A percentile compares a stretch with the other conserved stretches of the same genome.
phyloP scores from a whole-genome alignment of 306 rosid genomes.

The Cucurbita maxima region DNA sequence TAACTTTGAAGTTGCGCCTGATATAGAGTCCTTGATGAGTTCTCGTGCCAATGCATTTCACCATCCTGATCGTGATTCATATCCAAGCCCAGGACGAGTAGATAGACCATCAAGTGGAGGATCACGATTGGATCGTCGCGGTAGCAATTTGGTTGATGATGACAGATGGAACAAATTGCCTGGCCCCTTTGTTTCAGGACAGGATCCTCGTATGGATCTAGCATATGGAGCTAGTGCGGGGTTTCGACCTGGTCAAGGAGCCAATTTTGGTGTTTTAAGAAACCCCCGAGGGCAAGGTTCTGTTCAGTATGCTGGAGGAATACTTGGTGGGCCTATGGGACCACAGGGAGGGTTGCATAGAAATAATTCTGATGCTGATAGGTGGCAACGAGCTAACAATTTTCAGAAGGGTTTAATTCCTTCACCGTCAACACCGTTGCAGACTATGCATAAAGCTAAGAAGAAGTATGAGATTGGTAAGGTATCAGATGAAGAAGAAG shows the following conservation, averaged over 20 bases:
- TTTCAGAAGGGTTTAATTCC: conserved; percentile 81
- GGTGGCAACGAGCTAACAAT: conserved; percentile 69
- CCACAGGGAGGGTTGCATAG: conserved; percentile 62
- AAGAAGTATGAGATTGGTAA: conserved; percentile 86
- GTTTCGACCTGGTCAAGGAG: conserved; percentile 54
- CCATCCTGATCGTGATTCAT: conserved; percentile 42
- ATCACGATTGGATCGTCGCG: conserved; percentile 63
- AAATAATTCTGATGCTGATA: conserved; percentile 58
- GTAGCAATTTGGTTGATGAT: conserved; percentile 45
- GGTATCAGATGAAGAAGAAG: conserved; percentile 56
- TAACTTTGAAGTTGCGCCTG: conserved; percentile 38
- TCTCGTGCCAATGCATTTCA: conserved; percentile 20
- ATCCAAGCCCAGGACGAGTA: conserved; percentile 58
- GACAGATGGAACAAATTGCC: conserved; percentile 56
- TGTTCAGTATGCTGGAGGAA: conserved; percentile 42
- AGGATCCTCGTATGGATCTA: conserved; percentile 37
- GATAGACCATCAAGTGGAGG: conserved; percentile 42
- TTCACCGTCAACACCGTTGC: conserved; percentile 67
- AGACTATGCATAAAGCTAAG: conserved; percentile 86
- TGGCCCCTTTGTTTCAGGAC: conserved; percentile 32
- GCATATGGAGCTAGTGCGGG: conserved; percentile 32
- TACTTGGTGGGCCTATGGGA: conserved; percentile 62
- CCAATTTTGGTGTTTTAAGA: conserved; percentile 57
- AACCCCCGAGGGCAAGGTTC: conserved; percentile 49
- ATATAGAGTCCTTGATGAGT: conserved; percentile 30